Evolutionary conservation across 768 basidiomycete genomes (phyloP).

Genomic region (Cyclocybe cylindracea): DNA sequence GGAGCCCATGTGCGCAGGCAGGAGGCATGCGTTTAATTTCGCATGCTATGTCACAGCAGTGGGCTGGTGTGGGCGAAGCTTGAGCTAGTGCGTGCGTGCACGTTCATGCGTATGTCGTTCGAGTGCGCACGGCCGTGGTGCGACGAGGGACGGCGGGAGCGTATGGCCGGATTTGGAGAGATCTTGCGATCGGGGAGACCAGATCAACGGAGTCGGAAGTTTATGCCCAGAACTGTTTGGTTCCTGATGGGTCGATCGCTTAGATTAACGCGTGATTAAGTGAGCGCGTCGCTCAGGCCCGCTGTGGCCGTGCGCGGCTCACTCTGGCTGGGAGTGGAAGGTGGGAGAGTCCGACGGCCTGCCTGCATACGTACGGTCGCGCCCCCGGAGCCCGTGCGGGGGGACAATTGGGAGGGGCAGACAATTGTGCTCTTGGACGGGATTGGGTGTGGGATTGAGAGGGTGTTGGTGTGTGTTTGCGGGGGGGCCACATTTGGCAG

Average conservation of each 20-base stretch:
- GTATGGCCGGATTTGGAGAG: not conserved
- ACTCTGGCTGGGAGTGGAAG: not conserved
- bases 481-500: constrained; percentile 15
- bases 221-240: constrained; percentile 17
- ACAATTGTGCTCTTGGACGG: constrained; percentile 2
- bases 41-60: not conserved
- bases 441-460: constrained; percentile 10
- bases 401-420: not conserved
- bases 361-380: not conserved
- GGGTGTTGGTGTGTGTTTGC: constrained; percentile 18
- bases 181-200: constrained; percentile 16
- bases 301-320: too few relatives aligned
- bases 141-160: not conserved
- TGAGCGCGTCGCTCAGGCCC: constrained; percentile 1
- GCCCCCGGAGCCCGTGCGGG: constrained; percentile 1
- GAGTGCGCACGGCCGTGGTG: not conserved
- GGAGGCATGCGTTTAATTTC: constrained; percentile 7
- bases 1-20: constrained; percentile 6
- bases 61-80: not conserved
- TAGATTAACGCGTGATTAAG: constrained; percentile 15
- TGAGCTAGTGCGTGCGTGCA: not conserved
- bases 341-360: not conserved
- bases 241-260: constrained; percentile 17
- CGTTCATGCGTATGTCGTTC: too few relatives aligned
- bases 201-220: constrained; percentile 17